These are phyloP conservation scores for Picea glauca DNA, from an alignment of 75 land plant genomes.

Conservation along the genomic window DNA sequence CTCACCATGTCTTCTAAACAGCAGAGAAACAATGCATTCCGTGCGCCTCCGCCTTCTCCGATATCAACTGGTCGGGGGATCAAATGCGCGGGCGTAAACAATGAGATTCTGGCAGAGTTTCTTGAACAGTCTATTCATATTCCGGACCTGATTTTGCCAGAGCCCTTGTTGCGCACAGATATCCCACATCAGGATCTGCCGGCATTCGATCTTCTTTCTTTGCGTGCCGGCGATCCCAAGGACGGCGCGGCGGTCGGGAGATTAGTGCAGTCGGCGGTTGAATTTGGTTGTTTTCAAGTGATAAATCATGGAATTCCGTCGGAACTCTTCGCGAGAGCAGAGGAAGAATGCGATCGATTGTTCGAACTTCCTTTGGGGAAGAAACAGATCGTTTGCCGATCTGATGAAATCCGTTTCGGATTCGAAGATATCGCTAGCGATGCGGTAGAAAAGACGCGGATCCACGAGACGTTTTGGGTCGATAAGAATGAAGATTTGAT, in stretches of 20 bases:
- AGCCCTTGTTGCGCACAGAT: slow-evolving; percentile 21
- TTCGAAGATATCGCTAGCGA: neutral
- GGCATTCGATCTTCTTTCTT: neutral
- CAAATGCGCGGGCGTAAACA: slow-evolving; percentile 24
- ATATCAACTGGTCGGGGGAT: slow-evolving; percentile 23
- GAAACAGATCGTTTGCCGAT: slow-evolving; percentile 7
- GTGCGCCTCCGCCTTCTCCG: slow-evolving; percentile 54
- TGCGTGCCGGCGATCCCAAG: neutral
- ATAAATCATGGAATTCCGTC: slow-evolving; percentile 39
- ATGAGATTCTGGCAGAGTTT: slow-evolving; percentile 35
- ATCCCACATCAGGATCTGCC: slow-evolving; percentile 11
- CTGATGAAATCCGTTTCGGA: neutral
- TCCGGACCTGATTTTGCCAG: slow-evolving; percentile 36
- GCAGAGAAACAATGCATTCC: neutral
- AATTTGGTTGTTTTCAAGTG: slow-evolving; percentile 39
- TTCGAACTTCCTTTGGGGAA: slow-evolving; percentile 16
- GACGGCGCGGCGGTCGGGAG: neutral
- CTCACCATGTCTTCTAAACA: too few species aligned
- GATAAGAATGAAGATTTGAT: neutral
- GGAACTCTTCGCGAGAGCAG: slow-evolving; percentile 8
- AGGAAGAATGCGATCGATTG: slow-evolving; percentile 7
- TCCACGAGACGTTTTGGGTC: neutral
- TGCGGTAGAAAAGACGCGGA: neutral
- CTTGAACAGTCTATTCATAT: slow-evolving; percentile 33
- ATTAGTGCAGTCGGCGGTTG: slow-evolving; percentile 13